phyloP scores from a whole-genome alignment of 805 yeast species.

The Starmerella bacillaris region DNA sequence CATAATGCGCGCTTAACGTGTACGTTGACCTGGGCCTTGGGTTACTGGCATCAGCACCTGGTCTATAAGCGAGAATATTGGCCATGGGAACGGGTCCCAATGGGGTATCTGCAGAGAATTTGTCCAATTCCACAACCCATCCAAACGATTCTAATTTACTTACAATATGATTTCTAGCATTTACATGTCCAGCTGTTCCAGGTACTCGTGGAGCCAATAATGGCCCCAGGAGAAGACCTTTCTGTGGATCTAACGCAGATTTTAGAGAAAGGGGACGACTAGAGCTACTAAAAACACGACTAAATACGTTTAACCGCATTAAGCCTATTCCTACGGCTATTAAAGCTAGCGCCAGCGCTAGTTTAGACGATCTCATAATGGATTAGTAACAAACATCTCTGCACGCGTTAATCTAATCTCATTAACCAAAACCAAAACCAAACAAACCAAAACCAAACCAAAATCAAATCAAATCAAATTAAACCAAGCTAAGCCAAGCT shows the following conservation, averaged over 20 bases:
- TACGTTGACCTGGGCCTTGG: background rate
- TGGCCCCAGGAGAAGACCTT: constrained; percentile 15
- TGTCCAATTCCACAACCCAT: constrained; percentile 20
- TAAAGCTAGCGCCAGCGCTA: too few relatives aligned
- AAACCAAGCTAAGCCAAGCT: too few relatives aligned
- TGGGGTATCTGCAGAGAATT: constrained; percentile 25
- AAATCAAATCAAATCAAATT: too few relatives aligned
- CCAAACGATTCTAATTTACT: constrained; percentile 22
- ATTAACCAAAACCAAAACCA: too few relatives aligned
- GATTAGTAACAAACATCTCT: too few relatives aligned
- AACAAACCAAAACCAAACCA: too few relatives aligned
- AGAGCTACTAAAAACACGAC: too few relatives aligned
- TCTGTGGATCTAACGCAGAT: constrained; percentile 11
- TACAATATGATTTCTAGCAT: constrained; percentile 13
- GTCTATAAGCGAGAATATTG: constrained; percentile 19
- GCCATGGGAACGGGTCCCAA: constrained; percentile 22
- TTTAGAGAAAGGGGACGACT: too few relatives aligned
- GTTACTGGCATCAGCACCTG: constrained; percentile 1
- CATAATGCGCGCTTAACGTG: constrained; percentile 37
- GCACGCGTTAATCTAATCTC: too few relatives aligned
- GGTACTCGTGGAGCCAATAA: constrained; percentile 16
- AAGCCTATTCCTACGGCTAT: too few relatives aligned
- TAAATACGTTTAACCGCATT: too few relatives aligned
- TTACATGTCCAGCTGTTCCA: constrained; percentile 11
- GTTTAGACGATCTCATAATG: too few relatives aligned